Evolutionary conservation across 1,284 basidiomycete genomes (phyloP), one percentile per base, ranked within the genome.

Genomic region (Mixia osmundae): DNA sequence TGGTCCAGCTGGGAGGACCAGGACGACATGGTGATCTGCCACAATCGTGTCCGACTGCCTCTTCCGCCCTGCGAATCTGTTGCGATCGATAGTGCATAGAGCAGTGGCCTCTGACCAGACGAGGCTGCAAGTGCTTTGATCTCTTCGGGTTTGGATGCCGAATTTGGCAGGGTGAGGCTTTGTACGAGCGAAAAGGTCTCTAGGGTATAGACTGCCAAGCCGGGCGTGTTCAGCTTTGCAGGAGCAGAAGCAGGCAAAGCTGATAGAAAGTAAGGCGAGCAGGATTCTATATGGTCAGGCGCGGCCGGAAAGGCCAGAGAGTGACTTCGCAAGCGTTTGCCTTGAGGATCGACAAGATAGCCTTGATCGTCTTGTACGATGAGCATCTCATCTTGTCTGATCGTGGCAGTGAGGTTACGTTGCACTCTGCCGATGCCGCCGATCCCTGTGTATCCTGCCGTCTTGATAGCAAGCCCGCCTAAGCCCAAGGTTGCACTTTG

Each of bases 1-100:
- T 85, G 77, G 42, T 91, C 78, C 7, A 95, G 64, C 50, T 91
- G 82, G 18, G 71, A 67, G 1, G 66, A 64, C 72, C 83, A 77
- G 2, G 71, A 59, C 38, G 65, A 67, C 63, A 82, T 73, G 7
- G 55, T 49, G 27, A 89, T 61, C 31, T 66, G 63, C 76, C 80
- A 89, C 36, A 95, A n/a, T n/a, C n/a, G n/a, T n/a, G n/a, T n/a
- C n/a, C n/a, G n/a, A n/a, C n/a, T n/a, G n/a, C n/a, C n/a, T 49
- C 68, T 71, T 1, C 23, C 25, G 14, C 26, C 30, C 12, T 40
- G 37, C 5, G 58, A 51, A 0, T 66, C 64, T 38, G 72, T 54
- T 9, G 33, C 76, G 54, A 3, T 62, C 26, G 33, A 40, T 32
- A 0, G 78, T 77, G 29, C 71, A 64, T 43, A 72, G 79, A 83